Base-by-base conservation (phyloP, 495 filamentous ascomycete genomes). In the Annulohypoxylon stygium region DNA sequence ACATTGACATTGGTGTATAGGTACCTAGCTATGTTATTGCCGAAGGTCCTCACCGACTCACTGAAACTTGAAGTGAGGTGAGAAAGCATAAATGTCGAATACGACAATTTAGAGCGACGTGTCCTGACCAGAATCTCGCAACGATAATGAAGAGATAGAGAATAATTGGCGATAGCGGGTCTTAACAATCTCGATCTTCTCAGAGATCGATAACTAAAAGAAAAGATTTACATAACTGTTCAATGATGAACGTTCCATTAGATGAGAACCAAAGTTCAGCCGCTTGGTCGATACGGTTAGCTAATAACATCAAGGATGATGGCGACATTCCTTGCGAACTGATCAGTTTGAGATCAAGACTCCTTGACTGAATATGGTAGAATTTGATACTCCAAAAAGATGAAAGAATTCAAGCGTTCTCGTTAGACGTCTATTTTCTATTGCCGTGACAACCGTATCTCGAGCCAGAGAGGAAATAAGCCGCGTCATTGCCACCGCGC, bases 221-320 rank as follows among this genome's bases (percentile, higher is more conserved):
- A 57, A 45, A 34, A 66, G 61, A 74, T 74, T 33, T 69, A 30
- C 30, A 30, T 30, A 48, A 48, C 18, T 66, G 53, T 11, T 11
- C 57, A 45, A 57, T 18, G 39, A 33, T 59, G 55, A 59, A 14
- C 41, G 61, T 37, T 69, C 65, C 60, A 61, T 51, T 48, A 72
- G 64, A 60, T 67, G 48, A 18, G 33, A 45, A 73, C 30, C 25
- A 54, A 34, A 67, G 34, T 33, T 61, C 58, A 67, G 62, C 62
- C 50, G 48, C 71, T 70, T 34, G 43, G 37, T 9, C n/a, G n/a
- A 60, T 61, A 48, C 61, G 39, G 48, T 65, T 70, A 12, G 61
- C 16, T 67, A 66, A 48, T 47, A 66, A 60, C 33, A 57, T n/a
- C 62, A 59, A 68, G 71, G 71, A 74, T 74, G 67, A 67, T 74